Evolutionary conservation across 306 rosid species (phyloP).

Genomic region (Pyrus pyrifolia): DNA sequence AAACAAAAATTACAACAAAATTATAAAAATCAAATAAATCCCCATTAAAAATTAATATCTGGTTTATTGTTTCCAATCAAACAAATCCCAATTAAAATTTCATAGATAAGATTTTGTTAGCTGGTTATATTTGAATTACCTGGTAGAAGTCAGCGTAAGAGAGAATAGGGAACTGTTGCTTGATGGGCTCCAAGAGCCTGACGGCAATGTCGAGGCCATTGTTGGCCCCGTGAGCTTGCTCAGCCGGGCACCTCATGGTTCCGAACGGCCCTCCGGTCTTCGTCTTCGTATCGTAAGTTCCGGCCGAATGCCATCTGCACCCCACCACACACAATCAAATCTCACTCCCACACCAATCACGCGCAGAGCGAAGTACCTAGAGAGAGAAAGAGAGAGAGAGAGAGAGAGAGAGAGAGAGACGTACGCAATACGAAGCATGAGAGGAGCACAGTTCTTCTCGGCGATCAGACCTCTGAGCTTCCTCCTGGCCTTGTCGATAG

Average conservation of each 20-base stretch:
- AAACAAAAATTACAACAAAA: neutral
- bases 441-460: slow-evolving; percentile 85
- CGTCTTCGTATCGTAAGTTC: slow-evolving; percentile 57
- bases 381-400: neutral
- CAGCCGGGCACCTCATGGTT: slow-evolving; percentile 52
- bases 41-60: neutral
- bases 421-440: slow-evolving; percentile 88
- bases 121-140: slow-evolving; percentile 16
- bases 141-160: slow-evolving; percentile 84
- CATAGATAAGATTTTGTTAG: neutral
- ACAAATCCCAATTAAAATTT: no score
- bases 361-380: neutral
- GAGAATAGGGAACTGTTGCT: slow-evolving; percentile 64
- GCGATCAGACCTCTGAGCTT: slow-evolving; percentile 90
- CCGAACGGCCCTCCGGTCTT: slow-evolving; percentile 97
- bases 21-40: neutral
- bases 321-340: neutral
- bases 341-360: neutral
- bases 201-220: slow-evolving; percentile 86
- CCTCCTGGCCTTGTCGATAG: slow-evolving; percentile 78
- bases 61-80: no score
- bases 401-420: neutral
- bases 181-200: slow-evolving; percentile 84
- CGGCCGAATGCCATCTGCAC: slow-evolving; percentile 96
- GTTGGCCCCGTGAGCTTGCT: slow-evolving; percentile 79